Evolutionary conservation across 148 eudicot species (phyloP).

Genomic region (Rhododendron ferrugineum): DNA sequence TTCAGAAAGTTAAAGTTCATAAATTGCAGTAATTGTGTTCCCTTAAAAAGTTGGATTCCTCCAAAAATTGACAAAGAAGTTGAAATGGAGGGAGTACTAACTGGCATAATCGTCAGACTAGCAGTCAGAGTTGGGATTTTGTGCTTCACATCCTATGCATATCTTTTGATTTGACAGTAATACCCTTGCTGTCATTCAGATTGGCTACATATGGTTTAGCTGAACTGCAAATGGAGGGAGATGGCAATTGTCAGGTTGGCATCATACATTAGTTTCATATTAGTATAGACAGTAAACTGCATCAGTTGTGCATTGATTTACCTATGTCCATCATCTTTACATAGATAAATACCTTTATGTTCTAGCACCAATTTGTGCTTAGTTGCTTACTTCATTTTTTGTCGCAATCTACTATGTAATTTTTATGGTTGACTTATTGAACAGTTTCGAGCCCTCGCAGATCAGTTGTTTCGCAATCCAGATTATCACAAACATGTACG

Average conservation of each 20-base stretch:
- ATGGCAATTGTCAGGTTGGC: slow-evolving; percentile 76
- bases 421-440: slow-evolving; percentile 13
- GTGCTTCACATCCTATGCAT: neutral
- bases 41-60: neutral
- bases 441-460: slow-evolving; percentile 83
- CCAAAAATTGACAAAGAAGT: neutral
- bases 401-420: neutral
- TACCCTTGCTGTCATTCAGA: slow-evolving; percentile 31
- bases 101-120: neutral
- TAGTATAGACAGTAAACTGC: neutral
- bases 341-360: neutral
- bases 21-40: neutral
- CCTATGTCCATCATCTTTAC: neutral
- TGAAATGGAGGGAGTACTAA: neutral
- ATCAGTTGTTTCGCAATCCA: slow-evolving; percentile 65
- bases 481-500: slow-evolving; percentile 70
- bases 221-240: slow-evolving; percentile 74
- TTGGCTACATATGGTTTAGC: slow-evolving; percentile 62
- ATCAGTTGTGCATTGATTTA: neutral
- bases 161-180: neutral
- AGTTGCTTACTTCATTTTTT: neutral
- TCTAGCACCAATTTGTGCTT: neutral
- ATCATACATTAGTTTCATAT: slow-evolving; percentile 1
- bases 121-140: neutral
- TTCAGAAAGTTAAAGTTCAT: neutral